Evolutionary conservation across 164 flowering plant genomes (phyloP).

Genomic region (Nymphaea colorata): DNA sequence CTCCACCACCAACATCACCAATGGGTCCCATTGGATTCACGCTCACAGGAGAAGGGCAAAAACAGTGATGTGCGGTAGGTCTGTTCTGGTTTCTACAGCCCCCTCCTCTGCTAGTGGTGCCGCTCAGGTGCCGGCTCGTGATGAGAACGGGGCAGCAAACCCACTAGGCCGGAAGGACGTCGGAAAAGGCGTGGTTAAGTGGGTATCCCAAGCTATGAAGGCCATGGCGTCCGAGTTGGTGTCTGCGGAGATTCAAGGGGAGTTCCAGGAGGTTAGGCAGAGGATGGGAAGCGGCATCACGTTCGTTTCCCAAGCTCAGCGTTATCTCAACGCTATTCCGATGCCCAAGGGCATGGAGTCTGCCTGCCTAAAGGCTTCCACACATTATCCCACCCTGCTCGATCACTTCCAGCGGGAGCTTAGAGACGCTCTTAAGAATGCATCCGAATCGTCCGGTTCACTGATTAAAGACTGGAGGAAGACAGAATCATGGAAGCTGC

Average conservation of each 20-base stretch:
- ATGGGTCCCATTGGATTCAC: background rate
- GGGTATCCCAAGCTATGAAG: slow-evolving; percentile 71
- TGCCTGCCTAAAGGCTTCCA: slow-evolving; percentile 67
- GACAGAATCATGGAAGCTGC: slow-evolving; percentile 72
- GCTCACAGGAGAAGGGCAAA: background rate
- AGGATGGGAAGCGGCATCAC: slow-evolving; percentile 45
- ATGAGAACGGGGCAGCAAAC: slow-evolving; percentile 40
- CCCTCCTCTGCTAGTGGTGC: background rate
- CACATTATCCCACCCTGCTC: slow-evolving; percentile 84
- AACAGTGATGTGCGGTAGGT: background rate
- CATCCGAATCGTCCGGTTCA: slow-evolving; percentile 22
- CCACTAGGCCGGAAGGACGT: slow-evolving; percentile 69
- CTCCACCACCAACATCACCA: background rate
- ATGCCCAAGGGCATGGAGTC: slow-evolving; percentile 80
- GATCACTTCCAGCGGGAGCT: slow-evolving; percentile 90
- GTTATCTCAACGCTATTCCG: slow-evolving; percentile 67
- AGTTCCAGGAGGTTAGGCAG: slow-evolving; percentile 49
- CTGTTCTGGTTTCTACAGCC: background rate
- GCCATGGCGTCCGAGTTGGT: slow-evolving; percentile 79
- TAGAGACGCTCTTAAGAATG: slow-evolving; percentile 48
- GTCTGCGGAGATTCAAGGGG: slow-evolving; percentile 54
- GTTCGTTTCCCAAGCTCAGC: slow-evolving; percentile 77
- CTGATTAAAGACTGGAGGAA: slow-evolving; percentile 40
- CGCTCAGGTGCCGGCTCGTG: background rate
- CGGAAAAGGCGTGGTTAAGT: slow-evolving; percentile 66